Evolutionary conservation across 768 basidiomycete genomes (phyloP).

Genomic region (Amanita subjunquillea): DNA sequence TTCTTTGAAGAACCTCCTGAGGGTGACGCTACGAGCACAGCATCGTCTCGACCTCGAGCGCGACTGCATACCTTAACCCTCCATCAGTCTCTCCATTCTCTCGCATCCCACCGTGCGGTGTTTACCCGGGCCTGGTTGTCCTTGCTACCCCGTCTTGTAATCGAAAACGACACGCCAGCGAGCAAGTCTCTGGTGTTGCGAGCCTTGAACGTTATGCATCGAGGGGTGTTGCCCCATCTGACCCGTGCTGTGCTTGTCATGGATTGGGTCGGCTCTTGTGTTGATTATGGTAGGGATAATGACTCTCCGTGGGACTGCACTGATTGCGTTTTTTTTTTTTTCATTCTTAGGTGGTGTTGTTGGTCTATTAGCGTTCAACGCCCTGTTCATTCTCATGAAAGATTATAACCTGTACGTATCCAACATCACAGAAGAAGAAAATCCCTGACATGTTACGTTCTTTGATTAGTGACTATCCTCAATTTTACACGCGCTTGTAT

Average conservation of each 20-base stretch:
- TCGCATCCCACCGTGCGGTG: constrained; percentile 68
- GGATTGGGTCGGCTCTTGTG: constrained; percentile 85
- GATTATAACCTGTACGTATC: constrained; percentile 83
- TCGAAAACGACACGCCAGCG: constrained; percentile 21
- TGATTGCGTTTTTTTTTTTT: not conserved
- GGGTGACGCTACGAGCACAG: constrained; percentile 19
- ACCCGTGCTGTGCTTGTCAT: constrained; percentile 72
- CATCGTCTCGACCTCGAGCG: constrained; percentile 23
- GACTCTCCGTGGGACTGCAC: not conserved
- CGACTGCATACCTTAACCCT: constrained; percentile 58
- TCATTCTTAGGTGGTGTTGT: constrained; percentile 64
- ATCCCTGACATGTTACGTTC: not conserved
- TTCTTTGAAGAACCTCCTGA: constrained; percentile 55
- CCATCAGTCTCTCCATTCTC: constrained; percentile 68
- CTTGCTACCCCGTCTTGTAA: constrained; percentile 51
- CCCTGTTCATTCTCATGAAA: constrained; percentile 82
- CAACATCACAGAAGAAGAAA: constrained; percentile 1
- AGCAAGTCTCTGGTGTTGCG: constrained; percentile 37
- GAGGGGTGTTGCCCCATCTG: constrained; percentile 74
- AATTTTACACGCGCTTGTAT: constrained; percentile 89
- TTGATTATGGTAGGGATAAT: constrained; percentile 57
- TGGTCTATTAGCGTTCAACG: constrained; percentile 85
- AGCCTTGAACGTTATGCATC: constrained; percentile 71
- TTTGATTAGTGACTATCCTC: constrained; percentile 76
- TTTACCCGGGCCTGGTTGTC: constrained; percentile 78